Percentiles rank a stretch among this genome's conserved stretches.
phyloP scores from a whole-genome alignment of 164 flowering plant species.

The Macadamia tetraphylla region DNA sequence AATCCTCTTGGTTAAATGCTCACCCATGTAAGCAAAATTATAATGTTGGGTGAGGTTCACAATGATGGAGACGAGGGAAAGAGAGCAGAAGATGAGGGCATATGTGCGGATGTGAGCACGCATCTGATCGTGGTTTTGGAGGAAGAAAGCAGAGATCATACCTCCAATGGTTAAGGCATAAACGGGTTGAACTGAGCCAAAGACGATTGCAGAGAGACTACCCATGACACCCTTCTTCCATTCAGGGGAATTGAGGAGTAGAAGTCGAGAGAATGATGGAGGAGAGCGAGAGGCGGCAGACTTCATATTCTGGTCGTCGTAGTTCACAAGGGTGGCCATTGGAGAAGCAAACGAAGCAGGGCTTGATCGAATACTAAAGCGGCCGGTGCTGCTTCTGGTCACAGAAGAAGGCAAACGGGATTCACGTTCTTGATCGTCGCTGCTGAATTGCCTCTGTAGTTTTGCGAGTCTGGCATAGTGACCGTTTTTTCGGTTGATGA shows the following conservation, averaged over 20 bases:
- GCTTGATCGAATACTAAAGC: constrained; percentile 52
- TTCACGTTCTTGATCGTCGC: constrained; percentile 41
- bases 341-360: constrained; percentile 44
- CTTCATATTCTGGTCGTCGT: constrained; percentile 6
- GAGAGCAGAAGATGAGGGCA: constrained; percentile 48
- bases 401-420: constrained; percentile 26
- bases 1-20: constrained; percentile 58
- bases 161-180: constrained; percentile 87
- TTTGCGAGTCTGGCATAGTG: constrained; percentile 71
- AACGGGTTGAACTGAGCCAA: constrained; percentile 74
- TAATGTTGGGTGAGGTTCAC: constrained; percentile 71
- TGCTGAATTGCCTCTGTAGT: constrained; percentile 63
- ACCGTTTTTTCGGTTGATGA: constrained; percentile 47
- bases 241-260: constrained; percentile 58
- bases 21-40: constrained; percentile 83
- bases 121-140: constrained; percentile 55
- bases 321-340: neutral
- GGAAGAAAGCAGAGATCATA: constrained; percentile 73
- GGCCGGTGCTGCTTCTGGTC: constrained; percentile 49
- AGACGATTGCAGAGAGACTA: constrained; percentile 57
- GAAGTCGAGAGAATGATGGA: constrained; percentile 64
- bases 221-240: constrained; percentile 75
- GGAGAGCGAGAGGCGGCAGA: constrained; percentile 26
- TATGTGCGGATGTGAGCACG: constrained; percentile 46
- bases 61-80: constrained; percentile 48